These are phyloP conservation scores for Carex scoparia DNA, from an alignment of 176 grass and related monocot genomes.

Conservation along the genomic window DNA sequence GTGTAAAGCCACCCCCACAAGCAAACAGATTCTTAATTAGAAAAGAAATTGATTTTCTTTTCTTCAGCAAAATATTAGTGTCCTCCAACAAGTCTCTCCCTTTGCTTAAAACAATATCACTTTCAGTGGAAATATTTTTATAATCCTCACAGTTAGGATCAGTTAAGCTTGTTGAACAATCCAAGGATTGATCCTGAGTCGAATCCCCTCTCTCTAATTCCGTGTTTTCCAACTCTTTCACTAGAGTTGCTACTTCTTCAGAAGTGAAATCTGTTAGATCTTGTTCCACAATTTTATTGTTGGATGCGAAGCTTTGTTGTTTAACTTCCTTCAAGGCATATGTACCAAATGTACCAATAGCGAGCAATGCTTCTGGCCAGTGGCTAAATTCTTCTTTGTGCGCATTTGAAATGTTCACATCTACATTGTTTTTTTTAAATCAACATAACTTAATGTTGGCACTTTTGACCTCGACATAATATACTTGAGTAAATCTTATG, in stretches of 20 bases:
- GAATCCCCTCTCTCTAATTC: slow-evolving; percentile 32
- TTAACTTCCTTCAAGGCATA: slow-evolving; percentile 37
- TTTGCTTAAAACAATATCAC: slow-evolving; percentile 43
- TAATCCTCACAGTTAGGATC: slow-evolving; percentile 25
- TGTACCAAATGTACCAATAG: slow-evolving; percentile 75
- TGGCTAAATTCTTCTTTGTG: slow-evolving; percentile 56
- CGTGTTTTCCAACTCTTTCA: slow-evolving; percentile 46
- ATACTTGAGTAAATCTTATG: neutral
- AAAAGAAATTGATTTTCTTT: slow-evolving; percentile 42
- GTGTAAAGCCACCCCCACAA: slow-evolving; percentile 49
- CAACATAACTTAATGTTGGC: slow-evolving; percentile 8
- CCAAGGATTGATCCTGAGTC: slow-evolving; percentile 12
- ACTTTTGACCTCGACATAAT: slow-evolving; percentile 15
- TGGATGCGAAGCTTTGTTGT: slow-evolving; percentile 20
- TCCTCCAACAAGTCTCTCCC: slow-evolving; percentile 37
- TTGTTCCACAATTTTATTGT: slow-evolving; percentile 22
- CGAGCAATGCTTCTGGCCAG: slow-evolving; percentile 57
- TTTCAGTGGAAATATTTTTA: slow-evolving; percentile 19
- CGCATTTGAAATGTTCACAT: slow-evolving; percentile 32
- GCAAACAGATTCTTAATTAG: slow-evolving; percentile 49
- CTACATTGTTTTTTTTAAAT: slow-evolving; percentile 33
- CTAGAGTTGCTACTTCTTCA: slow-evolving; percentile 54
- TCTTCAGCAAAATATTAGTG: slow-evolving; percentile 37
- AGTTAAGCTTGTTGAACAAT: slow-evolving; percentile 12
- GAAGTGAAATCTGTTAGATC: slow-evolving; percentile 35